Conservation (phyloP, 768 basidiomycete species). For the Naganishia onofrii region DNA sequence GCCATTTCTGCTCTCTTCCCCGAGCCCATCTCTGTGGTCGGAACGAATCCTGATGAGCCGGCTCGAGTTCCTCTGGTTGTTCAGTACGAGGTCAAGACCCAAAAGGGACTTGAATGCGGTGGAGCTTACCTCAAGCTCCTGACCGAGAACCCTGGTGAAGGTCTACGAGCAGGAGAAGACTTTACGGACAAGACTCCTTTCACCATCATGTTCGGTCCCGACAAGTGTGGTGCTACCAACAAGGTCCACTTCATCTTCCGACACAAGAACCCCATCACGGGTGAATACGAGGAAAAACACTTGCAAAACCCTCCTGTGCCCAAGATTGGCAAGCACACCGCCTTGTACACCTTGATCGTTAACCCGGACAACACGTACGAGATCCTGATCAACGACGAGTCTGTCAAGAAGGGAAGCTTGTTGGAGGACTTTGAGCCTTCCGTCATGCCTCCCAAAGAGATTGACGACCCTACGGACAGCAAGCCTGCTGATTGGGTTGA, state of each 20-base stretch:
- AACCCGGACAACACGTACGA: slow-evolving; percentile 93
- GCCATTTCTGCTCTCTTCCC: slow-evolving; percentile 93
- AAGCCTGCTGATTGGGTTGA: slow-evolving; percentile 96
- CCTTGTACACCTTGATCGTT: slow-evolving; percentile 89
- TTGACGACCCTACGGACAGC: slow-evolving; percentile 81
- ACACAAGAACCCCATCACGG: slow-evolving; percentile 87
- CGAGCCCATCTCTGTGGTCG: slow-evolving; percentile 64
- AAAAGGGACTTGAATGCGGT: slow-evolving; percentile 98
- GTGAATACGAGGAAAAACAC: slow-evolving; percentile 96
- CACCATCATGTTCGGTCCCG: slow-evolving; percentile 91
- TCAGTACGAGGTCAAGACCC: slow-evolving; percentile 98
- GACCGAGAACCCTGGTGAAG: slow-evolving; percentile 48
- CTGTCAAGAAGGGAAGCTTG: slow-evolving; percentile 72
- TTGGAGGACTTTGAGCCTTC: slow-evolving; percentile 90
- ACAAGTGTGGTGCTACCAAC: slow-evolving; percentile 58
- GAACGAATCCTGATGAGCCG: slow-evolving; percentile 54
- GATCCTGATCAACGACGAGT: slow-evolving; percentile 83
- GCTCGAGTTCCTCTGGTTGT: slow-evolving; percentile 69
- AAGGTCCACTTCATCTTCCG: slow-evolving; percentile 96
- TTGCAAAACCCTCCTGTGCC: slow-evolving; percentile 76
- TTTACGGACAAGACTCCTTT: slow-evolving; percentile 54
- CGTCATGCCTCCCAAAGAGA: slow-evolving; percentile 88
- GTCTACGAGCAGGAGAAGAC: slow-evolving; percentile 49
- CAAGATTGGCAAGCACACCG: slow-evolving; percentile 81
- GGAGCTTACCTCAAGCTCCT: slow-evolving; percentile 98